phyloP scores from a whole-genome alignment of 2,329 filamentous ascomycete species.

The Hawksworthiomyces lignivorus region DNA sequence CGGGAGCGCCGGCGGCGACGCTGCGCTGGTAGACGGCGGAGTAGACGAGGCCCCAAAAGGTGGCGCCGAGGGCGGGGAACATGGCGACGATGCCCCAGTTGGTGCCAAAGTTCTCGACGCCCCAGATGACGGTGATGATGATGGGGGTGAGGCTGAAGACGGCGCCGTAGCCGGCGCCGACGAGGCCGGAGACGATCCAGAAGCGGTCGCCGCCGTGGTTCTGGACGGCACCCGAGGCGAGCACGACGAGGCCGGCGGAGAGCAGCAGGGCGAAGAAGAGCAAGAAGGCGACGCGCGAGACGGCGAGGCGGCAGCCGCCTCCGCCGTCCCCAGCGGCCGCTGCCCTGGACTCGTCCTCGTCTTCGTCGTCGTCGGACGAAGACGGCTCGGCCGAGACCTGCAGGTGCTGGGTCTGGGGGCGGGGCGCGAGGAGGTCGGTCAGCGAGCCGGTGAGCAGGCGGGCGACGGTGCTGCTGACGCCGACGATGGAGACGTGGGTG shows the following conservation, averaged over 20 bases:
- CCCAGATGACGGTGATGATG: constrained; percentile 95
- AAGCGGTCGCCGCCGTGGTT: constrained; percentile 68
- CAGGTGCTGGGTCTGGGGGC: constrained; percentile 51
- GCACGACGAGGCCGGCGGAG: constrained; percentile 65
- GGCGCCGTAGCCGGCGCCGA: constrained; percentile 89
- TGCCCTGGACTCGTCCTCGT: constrained; percentile 21
- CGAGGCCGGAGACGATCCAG: constrained; percentile 73
- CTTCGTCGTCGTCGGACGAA: constrained; percentile 11
- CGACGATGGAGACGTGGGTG: constrained; percentile 89
- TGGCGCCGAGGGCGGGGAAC: constrained; percentile 79
- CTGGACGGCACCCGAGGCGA: constrained; percentile 70
- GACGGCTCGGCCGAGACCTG: constrained; percentile 29
- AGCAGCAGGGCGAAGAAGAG: constrained; percentile 67
- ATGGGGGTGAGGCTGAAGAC: constrained; percentile 86
- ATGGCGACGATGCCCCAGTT: constrained; percentile 96
- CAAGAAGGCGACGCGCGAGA: constrained; percentile 77
- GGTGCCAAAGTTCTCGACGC: constrained; percentile 95
- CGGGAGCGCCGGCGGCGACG: constrained; percentile 27
- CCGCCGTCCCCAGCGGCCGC: constrained; percentile 22
- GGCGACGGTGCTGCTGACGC: constrained; percentile 81
- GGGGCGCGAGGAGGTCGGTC: constrained; percentile 76
- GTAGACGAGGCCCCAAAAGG: constrained; percentile 88
- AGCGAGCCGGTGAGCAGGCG: constrained; percentile 84
- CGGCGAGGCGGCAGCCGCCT: constrained; percentile 34
- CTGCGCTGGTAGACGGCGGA: constrained; percentile 69